Evolutionary conservation across 257 asterid species (phyloP).

Genomic region (Ilex asprella): DNA sequence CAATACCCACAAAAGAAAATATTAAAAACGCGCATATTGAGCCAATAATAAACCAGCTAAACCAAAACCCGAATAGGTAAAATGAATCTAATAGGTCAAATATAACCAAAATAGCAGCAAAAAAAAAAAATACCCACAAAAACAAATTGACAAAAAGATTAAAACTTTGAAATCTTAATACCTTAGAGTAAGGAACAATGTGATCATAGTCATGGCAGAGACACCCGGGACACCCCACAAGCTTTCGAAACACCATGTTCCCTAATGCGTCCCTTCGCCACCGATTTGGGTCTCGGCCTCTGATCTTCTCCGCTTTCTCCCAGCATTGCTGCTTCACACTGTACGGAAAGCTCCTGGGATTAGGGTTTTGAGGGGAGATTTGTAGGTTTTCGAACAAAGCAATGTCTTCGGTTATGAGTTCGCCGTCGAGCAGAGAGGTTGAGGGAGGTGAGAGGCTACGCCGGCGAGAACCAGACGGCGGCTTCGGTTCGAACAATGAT

Average conservation of each 20-base stretch:
- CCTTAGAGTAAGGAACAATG: slow-evolving; percentile 87
- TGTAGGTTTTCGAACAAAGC: slow-evolving; percentile 31
- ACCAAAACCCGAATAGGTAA: no score
- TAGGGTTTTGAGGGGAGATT: slow-evolving; percentile 39
- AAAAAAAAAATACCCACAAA: not conserved
- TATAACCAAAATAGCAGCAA: not conserved
- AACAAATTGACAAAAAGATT: not conserved
- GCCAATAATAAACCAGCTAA: no score
- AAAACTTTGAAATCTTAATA: not conserved
- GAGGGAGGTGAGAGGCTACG: slow-evolving; percentile 31
- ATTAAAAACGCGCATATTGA: no score
- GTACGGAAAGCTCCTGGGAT: slow-evolving; percentile 83
- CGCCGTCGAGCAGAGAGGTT: slow-evolving; percentile 36
- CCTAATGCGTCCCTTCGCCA: slow-evolving; percentile 94
- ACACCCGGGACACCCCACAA: slow-evolving; percentile 97
- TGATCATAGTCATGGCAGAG: slow-evolving; percentile 97
- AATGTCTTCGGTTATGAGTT: slow-evolving; percentile 42
- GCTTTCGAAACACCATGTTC: slow-evolving; percentile 70
- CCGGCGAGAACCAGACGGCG: slow-evolving; percentile 26
- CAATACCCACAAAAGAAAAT: no score
- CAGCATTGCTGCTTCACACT: slow-evolving; percentile 90
- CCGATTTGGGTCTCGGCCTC: slow-evolving; percentile 85
- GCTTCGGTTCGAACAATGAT: slow-evolving; percentile 13
- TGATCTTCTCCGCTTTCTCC: slow-evolving; percentile 82
- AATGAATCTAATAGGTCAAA: not conserved